Evolutionary conservation across 176 grass and related monocot genomes (phyloP).

Genomic region (Luzula sylvatica): DNA sequence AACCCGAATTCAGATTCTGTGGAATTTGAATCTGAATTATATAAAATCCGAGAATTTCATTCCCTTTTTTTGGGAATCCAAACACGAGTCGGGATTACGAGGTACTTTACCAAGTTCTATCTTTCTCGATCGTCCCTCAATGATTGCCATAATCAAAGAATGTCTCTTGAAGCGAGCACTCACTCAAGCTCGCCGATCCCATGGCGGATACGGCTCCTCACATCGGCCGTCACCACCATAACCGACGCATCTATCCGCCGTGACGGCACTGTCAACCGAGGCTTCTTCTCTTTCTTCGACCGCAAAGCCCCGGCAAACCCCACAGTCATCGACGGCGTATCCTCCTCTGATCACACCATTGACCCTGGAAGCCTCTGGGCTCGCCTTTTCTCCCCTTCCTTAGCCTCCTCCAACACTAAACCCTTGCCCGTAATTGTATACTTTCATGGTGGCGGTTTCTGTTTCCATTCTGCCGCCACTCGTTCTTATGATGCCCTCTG

Average conservation of each 20-base stretch:
- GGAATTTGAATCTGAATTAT: too few relatives aligned
- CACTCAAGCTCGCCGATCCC: constrained; percentile 4
- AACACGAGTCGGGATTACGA: too few relatives aligned
- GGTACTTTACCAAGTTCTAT: too few relatives aligned
- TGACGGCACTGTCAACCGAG: constrained; percentile 44
- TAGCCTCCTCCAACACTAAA: neutral
- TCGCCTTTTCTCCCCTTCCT: constrained; percentile 17
- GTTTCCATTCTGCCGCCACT: constrained; percentile 23
- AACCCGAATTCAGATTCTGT: too few relatives aligned
- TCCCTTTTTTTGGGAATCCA: too few relatives aligned
- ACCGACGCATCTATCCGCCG: constrained; percentile 21
- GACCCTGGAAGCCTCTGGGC: constrained; percentile 1
- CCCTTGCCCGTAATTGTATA: constrained; percentile 29
- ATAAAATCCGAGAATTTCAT: too few relatives aligned
- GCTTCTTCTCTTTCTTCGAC: constrained; percentile 38
- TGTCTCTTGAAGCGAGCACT: too few relatives aligned
- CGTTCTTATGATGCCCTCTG: constrained; percentile 26
- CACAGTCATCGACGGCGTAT: constrained; percentile 16
- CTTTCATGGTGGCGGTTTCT: constrained; percentile 47
- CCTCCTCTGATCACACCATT: constrained; percentile 38
- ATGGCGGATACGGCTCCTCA: constrained; percentile 24
- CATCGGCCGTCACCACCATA: neutral
- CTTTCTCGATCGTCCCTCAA: too few relatives aligned
- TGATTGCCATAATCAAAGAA: too few relatives aligned
- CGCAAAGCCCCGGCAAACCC: neutral